Conservation (phyloP, 2,329 filamentous ascomycete species). For the Colletotrichum zoysiae region DNA sequence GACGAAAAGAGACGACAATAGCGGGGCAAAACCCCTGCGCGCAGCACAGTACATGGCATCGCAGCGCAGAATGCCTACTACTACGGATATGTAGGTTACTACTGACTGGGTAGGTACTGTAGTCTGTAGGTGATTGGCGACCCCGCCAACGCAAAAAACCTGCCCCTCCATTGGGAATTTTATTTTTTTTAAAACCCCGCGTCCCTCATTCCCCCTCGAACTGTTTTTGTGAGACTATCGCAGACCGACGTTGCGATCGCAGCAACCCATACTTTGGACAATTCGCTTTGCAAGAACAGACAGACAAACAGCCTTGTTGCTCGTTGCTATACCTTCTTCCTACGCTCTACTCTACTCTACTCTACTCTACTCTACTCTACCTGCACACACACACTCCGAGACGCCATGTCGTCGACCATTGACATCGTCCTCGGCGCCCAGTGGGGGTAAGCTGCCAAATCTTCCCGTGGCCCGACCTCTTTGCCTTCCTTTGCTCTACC, state of each 20-base stretch:
- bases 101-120: too few species aligned
- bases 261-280: conserved; percentile 40
- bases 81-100: too few species aligned
- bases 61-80: background rate
- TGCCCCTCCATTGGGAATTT: conserved; percentile 42
- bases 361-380: background rate
- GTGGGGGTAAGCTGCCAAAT: conserved; percentile 52
- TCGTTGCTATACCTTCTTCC: conserved; percentile 27
- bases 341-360: background rate
- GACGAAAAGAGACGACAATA: conserved; percentile 8
- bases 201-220: conserved; percentile 36
- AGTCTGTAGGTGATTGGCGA: background rate
- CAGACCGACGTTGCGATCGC: conserved; percentile 43
- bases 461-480: conserved; percentile 36
- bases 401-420: conserved; percentile 45
- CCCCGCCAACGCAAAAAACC: conserved; percentile 42
- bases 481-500: conserved; percentile 26
- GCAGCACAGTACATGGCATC: background rate
- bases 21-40: background rate
- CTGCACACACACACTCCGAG: background rate
- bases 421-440: conserved; percentile 53
- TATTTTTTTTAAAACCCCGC: conserved; percentile 40
- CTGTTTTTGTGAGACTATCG: conserved; percentile 41
- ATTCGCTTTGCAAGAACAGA: conserved; percentile 14
- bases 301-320: background rate